Evolutionary conservation across 164 flowering plant genomes (phyloP).

Genomic region (Annona cherimola): DNA sequence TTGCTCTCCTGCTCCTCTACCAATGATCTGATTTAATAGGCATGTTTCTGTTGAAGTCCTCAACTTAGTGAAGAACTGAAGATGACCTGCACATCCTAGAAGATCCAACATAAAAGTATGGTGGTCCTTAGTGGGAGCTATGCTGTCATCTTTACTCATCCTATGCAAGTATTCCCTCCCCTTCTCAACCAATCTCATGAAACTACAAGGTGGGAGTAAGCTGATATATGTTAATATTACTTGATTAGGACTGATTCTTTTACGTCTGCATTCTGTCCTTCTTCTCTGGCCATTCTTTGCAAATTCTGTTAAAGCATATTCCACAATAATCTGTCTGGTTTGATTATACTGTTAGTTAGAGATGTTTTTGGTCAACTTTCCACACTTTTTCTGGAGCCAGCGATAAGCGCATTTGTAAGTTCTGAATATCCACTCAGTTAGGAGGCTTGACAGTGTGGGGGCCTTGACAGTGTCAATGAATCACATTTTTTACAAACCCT

Average conservation of each 20-base stretch:
- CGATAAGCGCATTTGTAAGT: neutral
- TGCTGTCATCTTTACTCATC: conserved; percentile 8
- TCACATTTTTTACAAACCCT: neutral
- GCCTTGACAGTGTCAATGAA: conserved; percentile 5
- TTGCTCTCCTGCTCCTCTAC: neutral
- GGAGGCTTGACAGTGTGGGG: conserved; percentile 1
- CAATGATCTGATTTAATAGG: conserved; percentile 3
- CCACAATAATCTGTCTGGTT: conserved; percentile 4
- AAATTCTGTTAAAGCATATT: conserved; percentile 4
- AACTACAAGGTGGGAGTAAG: conserved; percentile 5
- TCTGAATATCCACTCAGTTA: neutral
- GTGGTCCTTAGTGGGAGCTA: conserved; percentile 3
- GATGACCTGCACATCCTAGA: conserved; percentile 5
- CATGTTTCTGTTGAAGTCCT: neutral
- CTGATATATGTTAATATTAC: conserved; percentile 5
- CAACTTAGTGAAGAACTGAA: conserved; percentile 3
- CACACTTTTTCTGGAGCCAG: neutral
- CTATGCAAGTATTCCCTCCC: neutral
- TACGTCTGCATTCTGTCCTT: neutral
- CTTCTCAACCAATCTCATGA: conserved; percentile 6
- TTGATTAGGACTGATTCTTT: neutral
- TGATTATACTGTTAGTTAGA: conserved; percentile 2
- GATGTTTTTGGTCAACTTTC: conserved; percentile 1
- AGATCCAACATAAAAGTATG: conserved; percentile 8
- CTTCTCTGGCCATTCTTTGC: neutral